Evolutionary conservation across 2,329 filamentous ascomycete genomes (phyloP).

Genomic region (Xylaria sp.): DNA sequence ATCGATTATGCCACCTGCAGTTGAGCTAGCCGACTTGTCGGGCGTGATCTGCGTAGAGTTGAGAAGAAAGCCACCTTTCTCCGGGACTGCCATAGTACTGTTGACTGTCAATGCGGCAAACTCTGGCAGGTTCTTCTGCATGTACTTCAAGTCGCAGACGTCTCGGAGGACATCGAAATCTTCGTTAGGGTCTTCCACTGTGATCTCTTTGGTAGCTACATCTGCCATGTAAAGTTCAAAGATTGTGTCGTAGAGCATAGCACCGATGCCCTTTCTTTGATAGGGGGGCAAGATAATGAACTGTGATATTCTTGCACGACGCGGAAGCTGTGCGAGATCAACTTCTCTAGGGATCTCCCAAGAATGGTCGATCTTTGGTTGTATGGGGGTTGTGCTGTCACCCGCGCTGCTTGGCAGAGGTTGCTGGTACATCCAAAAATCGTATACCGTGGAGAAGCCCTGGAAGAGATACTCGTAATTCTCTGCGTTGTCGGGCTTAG

Average conservation of each 20-base stretch:
- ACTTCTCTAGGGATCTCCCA: constrained; percentile 43
- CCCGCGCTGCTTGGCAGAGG: constrained; percentile 38
- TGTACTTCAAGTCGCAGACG: constrained; percentile 62
- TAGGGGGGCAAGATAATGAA: constrained; percentile 88
- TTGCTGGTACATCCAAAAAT: constrained; percentile 64
- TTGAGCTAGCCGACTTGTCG: constrained; percentile 6
- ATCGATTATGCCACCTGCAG: constrained; percentile 51
- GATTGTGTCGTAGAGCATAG: constrained; percentile 74
- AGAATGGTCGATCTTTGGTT: constrained; percentile 26
- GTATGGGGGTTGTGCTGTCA: constrained; percentile 23
- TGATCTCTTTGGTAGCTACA: constrained; percentile 71
- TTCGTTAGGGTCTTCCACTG: constrained; percentile 90
- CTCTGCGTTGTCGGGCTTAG: constrained; percentile 35
- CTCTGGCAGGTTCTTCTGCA: constrained; percentile 51
- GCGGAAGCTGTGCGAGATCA: constrained; percentile 58
- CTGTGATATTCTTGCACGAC: constrained; percentile 82
- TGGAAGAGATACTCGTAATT: constrained; percentile 70
- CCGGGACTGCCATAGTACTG: constrained; percentile 44
- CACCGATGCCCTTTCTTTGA: constrained; percentile 74
- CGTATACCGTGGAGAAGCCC: constrained; percentile 86
- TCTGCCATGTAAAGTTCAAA: constrained; percentile 64
- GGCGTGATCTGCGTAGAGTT: constrained; percentile 30
- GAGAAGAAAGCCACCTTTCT: constrained; percentile 36
- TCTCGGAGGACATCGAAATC: constrained; percentile 77
- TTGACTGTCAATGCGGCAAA: constrained; percentile 56